Evolutionary conservation across 306 rosid genomes (phyloP), one percentile per base, ranked within the genome.

Genomic region (Cyamopsis tetragonoloba): DNA sequence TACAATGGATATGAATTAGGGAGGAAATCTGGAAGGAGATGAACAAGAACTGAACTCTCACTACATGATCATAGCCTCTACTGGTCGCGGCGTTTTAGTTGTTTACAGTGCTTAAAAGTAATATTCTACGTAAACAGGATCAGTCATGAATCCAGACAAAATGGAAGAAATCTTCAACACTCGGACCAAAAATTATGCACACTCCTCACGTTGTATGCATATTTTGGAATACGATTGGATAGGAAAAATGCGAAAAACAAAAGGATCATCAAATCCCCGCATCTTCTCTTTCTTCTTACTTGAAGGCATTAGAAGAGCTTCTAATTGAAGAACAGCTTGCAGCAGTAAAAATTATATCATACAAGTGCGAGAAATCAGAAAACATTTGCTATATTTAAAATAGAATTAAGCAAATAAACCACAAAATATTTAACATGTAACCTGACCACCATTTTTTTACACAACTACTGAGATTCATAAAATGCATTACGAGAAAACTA

Each of bases 401-500:
- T 72, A 50, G 62, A 39, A 15, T 27, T 2, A 70, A 39, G 77
- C 56, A 63, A 55, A 58, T n/a, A 55, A 24, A 68, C 37, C 78
- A 81, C 7, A 19, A 62, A 41, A 69, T 53, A 72, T 56, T 32
- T 17, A 64, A 47, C 17, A 59, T 17, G 80, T 59, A 58, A 75
- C 44, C 56, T 31, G 22, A 39, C 28, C 56, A 81, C 15, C 15
- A 18, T 44, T 56, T 77, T 76, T 72, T 76, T 56, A 76, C 72
- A 66, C 53, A 76, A 72, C 74, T 77, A 55, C 73, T 32, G 62
- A 81, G 77, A 55, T 44, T 73, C 56, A 63, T 68, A 68, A 43
- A 68, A 68, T 30, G 39, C 74, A 77, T 64, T 28, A 55, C 63
- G 56, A 43, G 58, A 42, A 54, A 53, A 42, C 54, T 54, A 46